phyloP scores from a whole-genome alignment of 768 basidiomycete genomes.

The Chalciporus sphaerocephalus region DNA sequence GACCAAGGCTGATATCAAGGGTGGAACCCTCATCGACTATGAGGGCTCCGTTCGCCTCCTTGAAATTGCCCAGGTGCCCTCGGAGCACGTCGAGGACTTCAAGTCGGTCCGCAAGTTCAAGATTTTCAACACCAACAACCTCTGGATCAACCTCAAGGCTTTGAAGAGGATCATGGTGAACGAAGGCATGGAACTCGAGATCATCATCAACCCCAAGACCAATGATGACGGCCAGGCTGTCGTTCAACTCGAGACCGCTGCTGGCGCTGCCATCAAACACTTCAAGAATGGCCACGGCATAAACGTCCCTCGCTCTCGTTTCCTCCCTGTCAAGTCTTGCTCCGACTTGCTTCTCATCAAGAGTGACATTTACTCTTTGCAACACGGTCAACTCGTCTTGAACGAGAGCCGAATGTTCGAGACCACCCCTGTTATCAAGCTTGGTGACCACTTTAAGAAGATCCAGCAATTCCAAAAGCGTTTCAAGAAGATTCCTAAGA shows the following conservation, averaged over 20 bases:
- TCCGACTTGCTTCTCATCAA: constrained; percentile 65
- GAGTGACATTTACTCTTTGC: constrained; percentile 63
- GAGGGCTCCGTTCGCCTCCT: constrained; percentile 65
- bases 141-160: constrained; percentile 56
- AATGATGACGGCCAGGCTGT: constrained; percentile 68
- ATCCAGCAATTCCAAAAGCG: constrained; percentile 66
- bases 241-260: constrained; percentile 75
- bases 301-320: constrained; percentile 69
- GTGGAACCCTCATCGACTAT: constrained; percentile 66
- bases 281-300: constrained; percentile 63
- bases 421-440: constrained; percentile 69
- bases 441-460: constrained; percentile 77
- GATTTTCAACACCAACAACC: constrained; percentile 73
- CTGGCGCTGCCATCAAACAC: constrained; percentile 73
- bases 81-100: constrained; percentile 71
- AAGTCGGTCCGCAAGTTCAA: constrained; percentile 76
- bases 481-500: constrained; percentile 71
- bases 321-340: constrained; percentile 63
- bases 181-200: constrained; percentile 68
- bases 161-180: constrained; percentile 72
- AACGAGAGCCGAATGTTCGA: constrained; percentile 55
- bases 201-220: constrained; percentile 72
- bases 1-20: constrained; percentile 78
- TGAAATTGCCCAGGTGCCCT: constrained; percentile 72
- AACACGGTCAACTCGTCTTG: constrained; percentile 66